phyloP scores from a whole-genome alignment of 2,329 filamentous ascomycete genomes.

The Pseudocercospora eumusae region DNA sequence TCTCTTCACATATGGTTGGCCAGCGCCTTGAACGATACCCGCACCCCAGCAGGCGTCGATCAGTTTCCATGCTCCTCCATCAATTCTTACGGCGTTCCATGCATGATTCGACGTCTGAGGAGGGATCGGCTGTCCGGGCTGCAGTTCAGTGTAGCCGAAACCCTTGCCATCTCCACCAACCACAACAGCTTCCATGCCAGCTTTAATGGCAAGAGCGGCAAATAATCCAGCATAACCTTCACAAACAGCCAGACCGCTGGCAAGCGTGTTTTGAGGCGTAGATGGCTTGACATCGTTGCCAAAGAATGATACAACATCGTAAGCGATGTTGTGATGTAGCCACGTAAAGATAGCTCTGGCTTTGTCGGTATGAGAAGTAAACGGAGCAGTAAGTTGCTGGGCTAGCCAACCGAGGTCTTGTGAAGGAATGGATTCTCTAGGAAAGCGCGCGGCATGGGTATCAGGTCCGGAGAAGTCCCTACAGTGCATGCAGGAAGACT shows the following conservation, averaged over 20 bases:
- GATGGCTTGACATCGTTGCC: slow-evolving; percentile 65
- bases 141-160: slow-evolving; percentile 66
- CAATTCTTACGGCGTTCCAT: slow-evolving; percentile 87
- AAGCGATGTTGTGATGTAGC: slow-evolving; percentile 90
- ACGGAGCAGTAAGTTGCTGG: slow-evolving; percentile 73
- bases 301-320: slow-evolving; percentile 81
- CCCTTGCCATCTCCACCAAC: slow-evolving; percentile 84
- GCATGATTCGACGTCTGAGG: slow-evolving; percentile 65
- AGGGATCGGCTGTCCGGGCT: slow-evolving; percentile 66
- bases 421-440: slow-evolving; percentile 70
- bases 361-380: slow-evolving; percentile 87
- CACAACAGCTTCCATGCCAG: slow-evolving; percentile 75
- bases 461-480: slow-evolving; percentile 44
- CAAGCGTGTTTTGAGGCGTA: slow-evolving; percentile 71
- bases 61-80: slow-evolving; percentile 86
- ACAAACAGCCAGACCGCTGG: slow-evolving; percentile 81
- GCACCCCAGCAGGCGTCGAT: slow-evolving; percentile 93
- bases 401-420: slow-evolving; percentile 71
- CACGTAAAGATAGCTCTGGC: slow-evolving; percentile 91
- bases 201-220: slow-evolving; percentile 72
- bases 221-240: slow-evolving; percentile 87
- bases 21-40: slow-evolving; percentile 60
- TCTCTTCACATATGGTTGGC: slow-evolving; percentile 62
- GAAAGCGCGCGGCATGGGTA: slow-evolving; percentile 59
- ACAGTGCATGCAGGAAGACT: slow-evolving; percentile 70